A percentile compares a stretch with the other conserved stretches of the same genome.
Evolutionary conservation across 108 stramenopile species (phyloP).

Genomic region (Nitzschia sp.): DNA sequence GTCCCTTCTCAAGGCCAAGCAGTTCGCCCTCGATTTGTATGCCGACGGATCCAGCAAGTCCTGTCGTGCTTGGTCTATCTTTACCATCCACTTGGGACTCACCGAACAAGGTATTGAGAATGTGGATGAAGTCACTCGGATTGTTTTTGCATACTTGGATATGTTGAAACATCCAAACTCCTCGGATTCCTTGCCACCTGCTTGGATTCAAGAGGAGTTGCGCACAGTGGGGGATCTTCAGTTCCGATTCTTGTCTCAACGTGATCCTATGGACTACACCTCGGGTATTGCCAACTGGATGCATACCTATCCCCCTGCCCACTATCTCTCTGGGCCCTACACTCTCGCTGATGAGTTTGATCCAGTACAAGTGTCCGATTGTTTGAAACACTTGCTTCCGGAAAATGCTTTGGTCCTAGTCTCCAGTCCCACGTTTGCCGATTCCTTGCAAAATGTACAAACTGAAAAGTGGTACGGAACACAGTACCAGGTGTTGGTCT

Average conservation of each 20-base stretch:
- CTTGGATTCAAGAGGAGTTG: constrained; percentile 69
- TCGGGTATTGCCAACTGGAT: constrained; percentile 49
- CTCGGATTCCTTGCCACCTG: constrained; percentile 38
- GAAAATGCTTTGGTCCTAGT: constrained; percentile 59
- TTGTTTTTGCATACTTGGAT: constrained; percentile 63
- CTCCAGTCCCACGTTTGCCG: constrained; percentile 23
- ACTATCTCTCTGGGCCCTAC: constrained; percentile 57
- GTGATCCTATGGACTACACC: constrained; percentile 58
- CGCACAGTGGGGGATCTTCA: constrained; percentile 45
- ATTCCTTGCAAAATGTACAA: background rate
- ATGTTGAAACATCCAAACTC: constrained; percentile 30
- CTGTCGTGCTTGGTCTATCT: constrained; percentile 51
- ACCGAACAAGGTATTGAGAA: constrained; percentile 64
- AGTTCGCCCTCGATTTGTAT: constrained; percentile 70
- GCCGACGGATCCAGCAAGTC: constrained; percentile 44
- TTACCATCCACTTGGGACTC: constrained; percentile 54
- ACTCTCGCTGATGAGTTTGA: constrained; percentile 45
- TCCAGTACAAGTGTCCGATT: constrained; percentile 29
- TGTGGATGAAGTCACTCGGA: constrained; percentile 60
- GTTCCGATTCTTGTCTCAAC: constrained; percentile 69
- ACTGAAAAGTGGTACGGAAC: constrained; percentile 59
- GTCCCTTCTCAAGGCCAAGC: constrained; percentile 49
- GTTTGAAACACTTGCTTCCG: constrained; percentile 37
- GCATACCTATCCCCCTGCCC: constrained; percentile 42
- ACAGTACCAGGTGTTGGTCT: constrained; percentile 26